Conservation (phyloP, 2,329 filamentous ascomycete species). For the Aspergillus nomiae region DNA sequence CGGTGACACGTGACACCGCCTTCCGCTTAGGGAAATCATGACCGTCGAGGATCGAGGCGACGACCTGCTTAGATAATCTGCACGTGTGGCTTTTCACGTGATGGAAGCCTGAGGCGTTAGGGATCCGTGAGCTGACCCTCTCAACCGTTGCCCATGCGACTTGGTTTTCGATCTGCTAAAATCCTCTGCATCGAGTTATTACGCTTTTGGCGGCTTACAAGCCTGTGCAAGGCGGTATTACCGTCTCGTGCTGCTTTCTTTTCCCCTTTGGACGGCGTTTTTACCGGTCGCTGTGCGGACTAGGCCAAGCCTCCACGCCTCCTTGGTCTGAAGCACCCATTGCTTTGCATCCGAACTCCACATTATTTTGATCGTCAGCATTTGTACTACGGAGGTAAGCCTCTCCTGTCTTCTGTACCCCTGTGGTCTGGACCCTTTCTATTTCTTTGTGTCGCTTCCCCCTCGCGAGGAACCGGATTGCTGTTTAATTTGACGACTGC, state of each 20-base stretch:
- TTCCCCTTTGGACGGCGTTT: slow-evolving; percentile 25
- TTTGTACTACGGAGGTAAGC: slow-evolving; percentile 21
- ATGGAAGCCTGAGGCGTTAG: slow-evolving; percentile 19
- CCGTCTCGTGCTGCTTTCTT: slow-evolving; percentile 31
- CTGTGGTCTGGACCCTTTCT: slow-evolving; percentile 1
- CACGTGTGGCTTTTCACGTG: slow-evolving; percentile 21
- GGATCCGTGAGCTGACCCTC: slow-evolving; percentile 25
- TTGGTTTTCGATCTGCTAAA: slow-evolving; percentile 25
- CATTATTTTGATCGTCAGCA: slow-evolving; percentile 14
- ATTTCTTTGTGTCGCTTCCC: slow-evolving; percentile 1
- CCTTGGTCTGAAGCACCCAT: slow-evolving; percentile 29
- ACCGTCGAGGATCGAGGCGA: neutral
- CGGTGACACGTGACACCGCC: slow-evolving; percentile 19
- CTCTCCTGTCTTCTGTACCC: slow-evolving; percentile 7
- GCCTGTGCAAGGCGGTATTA: slow-evolving; percentile 34
- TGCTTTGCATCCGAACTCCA: slow-evolving; percentile 18
- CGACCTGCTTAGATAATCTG: slow-evolving; percentile 15
- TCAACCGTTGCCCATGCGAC: slow-evolving; percentile 28
- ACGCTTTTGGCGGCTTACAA: slow-evolving; percentile 28
- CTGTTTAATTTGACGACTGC: slow-evolving; percentile 23
- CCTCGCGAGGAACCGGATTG: slow-evolving; percentile 1
- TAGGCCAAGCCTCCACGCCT: slow-evolving; percentile 34
- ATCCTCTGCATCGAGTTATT: slow-evolving; percentile 21
- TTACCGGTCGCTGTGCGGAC: slow-evolving; percentile 31
- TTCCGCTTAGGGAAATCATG: slow-evolving; percentile 5